These are phyloP conservation scores for Boletus sp. DNA, from an alignment of 1,284 basidiomycete species.

Conservation along the genomic window DNA sequence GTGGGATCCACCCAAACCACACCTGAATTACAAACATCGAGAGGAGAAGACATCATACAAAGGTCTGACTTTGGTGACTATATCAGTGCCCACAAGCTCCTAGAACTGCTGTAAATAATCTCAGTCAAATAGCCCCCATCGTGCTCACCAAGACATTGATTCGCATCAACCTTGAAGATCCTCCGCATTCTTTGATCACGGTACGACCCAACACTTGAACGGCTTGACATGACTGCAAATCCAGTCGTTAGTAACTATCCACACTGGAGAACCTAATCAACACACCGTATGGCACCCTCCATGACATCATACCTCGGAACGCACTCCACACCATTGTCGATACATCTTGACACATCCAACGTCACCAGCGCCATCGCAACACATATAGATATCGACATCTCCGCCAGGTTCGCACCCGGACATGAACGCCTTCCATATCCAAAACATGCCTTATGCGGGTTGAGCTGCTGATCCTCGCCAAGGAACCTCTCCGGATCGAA, in stretches of 20 bases:
- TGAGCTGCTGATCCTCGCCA: constrained; percentile 4
- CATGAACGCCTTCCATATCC: constrained; percentile 20
- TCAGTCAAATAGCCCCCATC: too few species aligned
- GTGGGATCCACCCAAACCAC: too few species aligned
- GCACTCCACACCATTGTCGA: background rate
- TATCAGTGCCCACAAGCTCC: too few species aligned
- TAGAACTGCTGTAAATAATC: too few species aligned
- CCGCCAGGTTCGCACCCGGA: constrained; percentile 2
- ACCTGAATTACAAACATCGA: too few species aligned
- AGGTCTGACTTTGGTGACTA: too few species aligned
- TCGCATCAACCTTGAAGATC: too few species aligned
- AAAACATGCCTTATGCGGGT: constrained; percentile 15
- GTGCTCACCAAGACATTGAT: too few species aligned
- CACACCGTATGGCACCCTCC: constrained; percentile 9
- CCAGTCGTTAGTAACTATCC: background rate
- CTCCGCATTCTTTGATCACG: too few species aligned
- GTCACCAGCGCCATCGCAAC: constrained; percentile 17
- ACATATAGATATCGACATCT: constrained; percentile 14
- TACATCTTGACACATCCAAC: background rate
- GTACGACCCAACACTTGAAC: constrained; percentile 5
- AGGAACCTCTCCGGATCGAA: constrained; percentile 17
- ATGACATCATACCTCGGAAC: constrained; percentile 3
- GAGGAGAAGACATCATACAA: too few species aligned
- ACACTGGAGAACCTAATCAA: background rate
- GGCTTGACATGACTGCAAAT: constrained; percentile 9